These are phyloP conservation scores for Giardia duodenalis DNA, from an alignment of 208 protist species.

Conservation along the genomic window DNA sequence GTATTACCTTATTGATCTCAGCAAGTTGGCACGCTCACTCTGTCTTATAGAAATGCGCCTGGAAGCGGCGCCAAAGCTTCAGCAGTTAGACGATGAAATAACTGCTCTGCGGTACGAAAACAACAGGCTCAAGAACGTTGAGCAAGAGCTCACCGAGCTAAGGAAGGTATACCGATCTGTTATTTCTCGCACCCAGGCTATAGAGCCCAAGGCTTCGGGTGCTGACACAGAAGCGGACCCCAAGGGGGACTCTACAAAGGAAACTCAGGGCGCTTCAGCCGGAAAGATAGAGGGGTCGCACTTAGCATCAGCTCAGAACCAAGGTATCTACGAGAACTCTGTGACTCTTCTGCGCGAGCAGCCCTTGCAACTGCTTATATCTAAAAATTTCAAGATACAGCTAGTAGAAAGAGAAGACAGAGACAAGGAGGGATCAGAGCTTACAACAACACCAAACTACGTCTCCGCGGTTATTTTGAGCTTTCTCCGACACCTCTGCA, in stretches of 20 bases:
- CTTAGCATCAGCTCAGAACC: not conserved
- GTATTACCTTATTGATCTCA: not conserved
- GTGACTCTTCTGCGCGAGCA: conserved; percentile 10
- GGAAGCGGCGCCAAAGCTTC: not conserved
- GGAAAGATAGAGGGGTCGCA: not conserved
- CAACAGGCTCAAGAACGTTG: not conserved
- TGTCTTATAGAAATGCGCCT: not conserved
- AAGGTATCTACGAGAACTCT: not conserved
- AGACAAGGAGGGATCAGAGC: not conserved
- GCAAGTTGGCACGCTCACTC: not conserved
- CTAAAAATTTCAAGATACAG: not conserved
- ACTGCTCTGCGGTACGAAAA: not conserved
- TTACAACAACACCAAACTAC: not conserved
- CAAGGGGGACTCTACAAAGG: too few species aligned
- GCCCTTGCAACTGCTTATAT: not conserved
- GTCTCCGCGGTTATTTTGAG: not conserved
- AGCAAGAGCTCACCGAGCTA: conserved; percentile 13
- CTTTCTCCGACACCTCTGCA: not conserved
- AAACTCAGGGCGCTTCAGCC: not conserved
- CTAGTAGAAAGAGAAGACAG: not conserved
- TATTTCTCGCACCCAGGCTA: not conserved
- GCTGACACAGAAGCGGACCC: too few species aligned
- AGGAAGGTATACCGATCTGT: conserved; percentile 12
- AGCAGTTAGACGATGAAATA: not conserved
- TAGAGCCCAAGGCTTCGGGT: not conserved